These are phyloP conservation scores for Moesziomyces aphidis DNA, from an alignment of 1,284 basidiomycete genomes.

Conservation along the genomic window DNA sequence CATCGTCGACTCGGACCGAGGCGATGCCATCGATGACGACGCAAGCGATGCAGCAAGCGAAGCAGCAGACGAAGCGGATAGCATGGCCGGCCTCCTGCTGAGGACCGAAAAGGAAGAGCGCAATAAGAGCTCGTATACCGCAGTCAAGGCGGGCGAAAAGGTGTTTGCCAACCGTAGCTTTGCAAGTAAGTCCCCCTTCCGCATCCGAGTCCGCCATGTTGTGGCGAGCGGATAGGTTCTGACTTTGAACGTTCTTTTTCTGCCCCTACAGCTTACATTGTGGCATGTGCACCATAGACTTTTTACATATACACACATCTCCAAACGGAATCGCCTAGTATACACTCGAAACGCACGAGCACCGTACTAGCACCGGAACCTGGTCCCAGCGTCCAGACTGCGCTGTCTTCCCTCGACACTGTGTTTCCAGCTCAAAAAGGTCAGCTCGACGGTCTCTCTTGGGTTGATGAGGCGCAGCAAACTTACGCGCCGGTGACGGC, in stretches of 20 bases:
- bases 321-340: not conserved
- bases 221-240: too few relatives aligned
- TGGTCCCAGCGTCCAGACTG: constrained; percentile 4
- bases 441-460: not conserved
- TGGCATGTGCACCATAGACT: constrained; percentile 24
- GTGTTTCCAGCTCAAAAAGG: not conserved
- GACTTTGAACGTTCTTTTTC: too few relatives aligned
- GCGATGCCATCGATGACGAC: constrained; percentile 2
- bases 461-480: too few relatives aligned
- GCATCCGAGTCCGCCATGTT: too few relatives aligned
- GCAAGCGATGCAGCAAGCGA: not conserved
- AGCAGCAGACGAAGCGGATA: constrained; percentile 14
- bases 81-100: constrained; percentile 32
- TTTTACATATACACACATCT: not conserved
- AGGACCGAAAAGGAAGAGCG: constrained; percentile 51
- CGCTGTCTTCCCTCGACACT: constrained; percentile 16
- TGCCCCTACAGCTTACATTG: constrained; percentile 20
- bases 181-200: constrained; percentile 31
- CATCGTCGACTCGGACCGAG: constrained; percentile 21
- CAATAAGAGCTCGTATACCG: constrained; percentile 40
- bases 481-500: constrained; percentile 36
- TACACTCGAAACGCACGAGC: not conserved
- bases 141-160: constrained; percentile 44
- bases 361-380: constrained; percentile 10
- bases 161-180: constrained; percentile 51